Conservation (phyloP, 768 basidiomycete genomes). For the Xerocomellus amylosporus region DNA sequence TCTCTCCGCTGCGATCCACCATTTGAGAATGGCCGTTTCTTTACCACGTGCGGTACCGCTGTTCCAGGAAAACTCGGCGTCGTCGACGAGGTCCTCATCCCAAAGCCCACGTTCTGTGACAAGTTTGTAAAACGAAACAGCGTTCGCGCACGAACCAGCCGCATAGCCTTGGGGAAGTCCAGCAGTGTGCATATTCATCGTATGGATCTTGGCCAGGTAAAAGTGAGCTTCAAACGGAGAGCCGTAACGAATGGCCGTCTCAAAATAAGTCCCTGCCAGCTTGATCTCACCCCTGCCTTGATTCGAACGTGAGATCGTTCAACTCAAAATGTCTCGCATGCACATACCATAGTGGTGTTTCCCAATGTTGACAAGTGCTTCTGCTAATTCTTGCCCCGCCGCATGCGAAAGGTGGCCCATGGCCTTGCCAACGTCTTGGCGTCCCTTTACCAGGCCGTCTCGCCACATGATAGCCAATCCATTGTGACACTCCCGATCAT, state of each 20-base stretch:
- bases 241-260: slow-evolving; percentile 80
- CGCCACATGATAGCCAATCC: slow-evolving; percentile 89
- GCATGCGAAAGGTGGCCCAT: slow-evolving; percentile 69
- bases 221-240: slow-evolving; percentile 95
- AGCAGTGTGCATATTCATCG: slow-evolving; percentile 46
- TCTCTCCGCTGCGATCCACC: slow-evolving; percentile 93
- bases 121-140: slow-evolving; percentile 90
- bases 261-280: slow-evolving; percentile 71
- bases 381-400: slow-evolving; percentile 83
- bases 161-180: slow-evolving; percentile 46
- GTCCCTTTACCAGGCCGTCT: slow-evolving; percentile 75
- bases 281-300: slow-evolving; percentile 68
- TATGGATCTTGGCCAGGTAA: slow-evolving; percentile 83
- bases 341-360: slow-evolving; percentile 67
- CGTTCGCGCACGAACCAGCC: slow-evolving; percentile 81
- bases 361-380: slow-evolving; percentile 88
- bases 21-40: slow-evolving; percentile 83
- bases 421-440: slow-evolving; percentile 66
- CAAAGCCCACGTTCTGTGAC: slow-evolving; percentile 90
- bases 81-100: slow-evolving; percentile 75
- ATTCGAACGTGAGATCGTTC: slow-evolving; percentile 4
- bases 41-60: slow-evolving; percentile 67
- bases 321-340: not conserved
- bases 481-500: slow-evolving; percentile 87
- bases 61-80: slow-evolving; percentile 77